Evolutionary conservation across 1,284 basidiomycete genomes (phyloP).

Genomic region (Pyrrhoderma noxium): DNA sequence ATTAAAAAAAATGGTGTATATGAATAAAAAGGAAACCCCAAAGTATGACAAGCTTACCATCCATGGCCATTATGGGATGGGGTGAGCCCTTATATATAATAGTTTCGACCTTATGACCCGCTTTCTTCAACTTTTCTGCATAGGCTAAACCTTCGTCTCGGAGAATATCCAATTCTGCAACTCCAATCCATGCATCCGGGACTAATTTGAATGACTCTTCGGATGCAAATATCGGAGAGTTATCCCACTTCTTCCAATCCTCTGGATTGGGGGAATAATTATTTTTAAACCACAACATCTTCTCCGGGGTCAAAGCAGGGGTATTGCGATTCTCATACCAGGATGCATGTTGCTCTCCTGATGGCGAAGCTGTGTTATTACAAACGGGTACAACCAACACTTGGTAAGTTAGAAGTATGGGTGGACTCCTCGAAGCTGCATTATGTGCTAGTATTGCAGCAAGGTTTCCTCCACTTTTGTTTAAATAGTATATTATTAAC

Average conservation of each 20-base stretch:
- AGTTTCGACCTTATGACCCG: slow-evolving; percentile 48
- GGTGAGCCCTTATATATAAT: slow-evolving; percentile 54
- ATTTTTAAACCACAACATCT: slow-evolving; percentile 67
- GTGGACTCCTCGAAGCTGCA: slow-evolving; percentile 41
- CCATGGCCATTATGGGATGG: slow-evolving; percentile 66
- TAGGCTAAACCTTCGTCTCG: slow-evolving; percentile 61
- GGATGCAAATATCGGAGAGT: slow-evolving; percentile 62
- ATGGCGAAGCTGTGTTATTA: slow-evolving; percentile 53
- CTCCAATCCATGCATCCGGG: slow-evolving; percentile 54
- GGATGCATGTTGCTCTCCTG: slow-evolving; percentile 34
- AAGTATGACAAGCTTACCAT: slow-evolving; percentile 37
- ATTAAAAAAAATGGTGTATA: too few species aligned
- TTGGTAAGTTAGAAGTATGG: slow-evolving; percentile 50
- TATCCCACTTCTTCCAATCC: slow-evolving; percentile 59
- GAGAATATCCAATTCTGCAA: slow-evolving; percentile 62
- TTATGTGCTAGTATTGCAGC: slow-evolving; percentile 62
- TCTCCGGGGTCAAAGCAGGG: slow-evolving; percentile 50
- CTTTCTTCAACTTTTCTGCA: slow-evolving; percentile 47
- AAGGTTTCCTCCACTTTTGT: slow-evolving; percentile 59
- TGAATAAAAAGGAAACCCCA: not conserved
- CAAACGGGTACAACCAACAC: slow-evolving; percentile 64
- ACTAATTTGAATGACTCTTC: slow-evolving; percentile 42
- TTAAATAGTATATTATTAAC: not conserved
- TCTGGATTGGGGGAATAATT: slow-evolving; percentile 58
- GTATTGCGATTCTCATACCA: slow-evolving; percentile 56